Conservation (phyloP, 2,329 filamentous ascomycete species). For the Ophiocordyceps robertsii region DNA sequence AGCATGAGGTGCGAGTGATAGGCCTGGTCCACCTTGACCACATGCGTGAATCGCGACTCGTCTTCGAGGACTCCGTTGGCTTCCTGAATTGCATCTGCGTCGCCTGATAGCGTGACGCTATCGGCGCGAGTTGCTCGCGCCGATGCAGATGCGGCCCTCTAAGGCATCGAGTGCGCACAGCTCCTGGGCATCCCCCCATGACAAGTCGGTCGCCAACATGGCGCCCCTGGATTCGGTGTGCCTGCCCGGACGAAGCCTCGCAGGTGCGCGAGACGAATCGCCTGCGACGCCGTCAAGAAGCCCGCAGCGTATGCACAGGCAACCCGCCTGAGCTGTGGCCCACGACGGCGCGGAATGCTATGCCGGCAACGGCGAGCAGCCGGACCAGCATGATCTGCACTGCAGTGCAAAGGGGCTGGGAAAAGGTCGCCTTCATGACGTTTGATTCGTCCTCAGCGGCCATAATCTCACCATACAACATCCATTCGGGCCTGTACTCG, state of each 20-base stretch:
- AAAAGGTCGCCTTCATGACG: constrained; percentile 1
- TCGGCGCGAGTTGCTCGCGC: too few species aligned
- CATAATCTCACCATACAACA: background rate
- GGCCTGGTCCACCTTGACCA: too few species aligned
- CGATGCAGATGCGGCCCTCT: background rate
- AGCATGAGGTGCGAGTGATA: too few species aligned
- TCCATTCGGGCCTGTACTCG: background rate
- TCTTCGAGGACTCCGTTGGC: too few species aligned
- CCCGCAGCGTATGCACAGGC: constrained; percentile 24
- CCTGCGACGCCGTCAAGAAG: background rate
- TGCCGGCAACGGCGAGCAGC: constrained; percentile 15
- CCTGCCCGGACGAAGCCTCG: background rate
- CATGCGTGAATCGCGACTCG: too few species aligned
- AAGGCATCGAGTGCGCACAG: background rate
- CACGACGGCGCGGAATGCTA: constrained; percentile 16
- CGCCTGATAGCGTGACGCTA: too few species aligned
- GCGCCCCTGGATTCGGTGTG: background rate
- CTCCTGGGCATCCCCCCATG: constrained; percentile 1
- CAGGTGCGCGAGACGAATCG: constrained; percentile 1
- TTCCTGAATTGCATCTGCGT: too few species aligned
- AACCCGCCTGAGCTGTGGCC: constrained; percentile 27
- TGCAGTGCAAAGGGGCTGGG: constrained; percentile 19
- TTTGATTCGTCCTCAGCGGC: background rate
- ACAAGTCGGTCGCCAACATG: constrained; percentile 10
- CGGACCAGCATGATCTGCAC: constrained; percentile 27